Evolutionary conservation across 129 eudicot species (phyloP).

Genomic region (Flaveria linearis): DNA sequence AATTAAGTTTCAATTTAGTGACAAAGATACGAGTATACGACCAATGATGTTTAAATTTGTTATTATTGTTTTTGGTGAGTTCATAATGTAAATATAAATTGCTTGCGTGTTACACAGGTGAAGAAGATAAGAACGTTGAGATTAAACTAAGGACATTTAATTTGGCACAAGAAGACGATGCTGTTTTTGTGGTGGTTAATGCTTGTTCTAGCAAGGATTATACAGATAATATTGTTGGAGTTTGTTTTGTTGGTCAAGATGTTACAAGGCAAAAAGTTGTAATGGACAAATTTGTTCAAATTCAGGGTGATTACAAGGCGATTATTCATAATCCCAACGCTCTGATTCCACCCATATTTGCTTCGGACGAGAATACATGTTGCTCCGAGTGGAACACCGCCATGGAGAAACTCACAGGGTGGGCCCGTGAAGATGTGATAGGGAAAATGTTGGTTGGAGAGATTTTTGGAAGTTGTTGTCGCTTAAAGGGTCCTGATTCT

Average conservation of each 20-base stretch:
- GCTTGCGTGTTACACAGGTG: conserved; percentile 52
- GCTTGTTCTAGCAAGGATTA: conserved; percentile 92
- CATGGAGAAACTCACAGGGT: conserved; percentile 94
- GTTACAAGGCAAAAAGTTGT: conserved; percentile 80
- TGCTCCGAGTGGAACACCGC: conserved; percentile 97
- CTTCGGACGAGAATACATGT: conserved; percentile 82
- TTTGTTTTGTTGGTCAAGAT: conserved; percentile 95
- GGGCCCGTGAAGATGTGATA: conserved; percentile 58
- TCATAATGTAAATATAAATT: conserved; percentile 20
- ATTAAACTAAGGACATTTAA: conserved; percentile 74
- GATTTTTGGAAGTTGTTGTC: conserved; percentile 80
- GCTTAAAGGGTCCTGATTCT: conserved; percentile 85
- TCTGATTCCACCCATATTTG: conserved; percentile 94
- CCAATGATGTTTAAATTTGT: conserved; percentile 3
- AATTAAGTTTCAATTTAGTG: not conserved
- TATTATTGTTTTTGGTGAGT: not conserved
- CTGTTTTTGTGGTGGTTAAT: conserved; percentile 78
- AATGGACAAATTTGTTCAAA: conserved; percentile 82
- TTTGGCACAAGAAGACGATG: conserved; percentile 47
- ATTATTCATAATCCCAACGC: conserved; percentile 88
- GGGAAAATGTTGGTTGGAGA: conserved; percentile 92
- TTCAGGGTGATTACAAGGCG: conserved; percentile 90
- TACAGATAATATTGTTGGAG: conserved; percentile 71
- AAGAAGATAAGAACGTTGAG: conserved; percentile 91
- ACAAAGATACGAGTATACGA: not conserved